These are phyloP conservation scores for Cutaneotrichosporon curvatum DNA, from an alignment of 1,284 basidiomycete species.

Conservation along the genomic window DNA sequence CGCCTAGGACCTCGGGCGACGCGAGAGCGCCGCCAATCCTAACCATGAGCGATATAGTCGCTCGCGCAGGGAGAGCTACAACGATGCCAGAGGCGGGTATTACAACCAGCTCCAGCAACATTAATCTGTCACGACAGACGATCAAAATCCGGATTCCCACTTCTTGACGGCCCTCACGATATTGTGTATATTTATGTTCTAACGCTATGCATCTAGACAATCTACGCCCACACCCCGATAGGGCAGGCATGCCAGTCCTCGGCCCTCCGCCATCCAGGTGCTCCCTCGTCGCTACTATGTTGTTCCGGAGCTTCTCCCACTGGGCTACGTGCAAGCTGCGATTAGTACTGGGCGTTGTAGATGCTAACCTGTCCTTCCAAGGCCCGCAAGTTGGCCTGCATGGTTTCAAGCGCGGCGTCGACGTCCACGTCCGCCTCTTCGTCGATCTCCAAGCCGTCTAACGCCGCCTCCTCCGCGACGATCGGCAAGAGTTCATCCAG, in stretches of 20 bases:
- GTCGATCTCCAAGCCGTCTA: constrained; percentile 14
- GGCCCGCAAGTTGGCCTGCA: constrained; percentile 13
- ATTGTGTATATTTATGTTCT: too few species aligned
- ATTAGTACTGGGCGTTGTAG: neutral
- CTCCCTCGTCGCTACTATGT: neutral
- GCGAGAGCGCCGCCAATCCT: too few species aligned
- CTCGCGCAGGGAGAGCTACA: too few species aligned
- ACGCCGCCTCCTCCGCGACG: constrained; percentile 2
- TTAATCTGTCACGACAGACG: too few species aligned
- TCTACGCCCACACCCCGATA: constrained; percentile 16
- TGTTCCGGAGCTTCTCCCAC: neutral
- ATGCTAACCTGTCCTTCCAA: constrained; percentile 9
- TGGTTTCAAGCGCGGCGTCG: constrained; percentile 7
- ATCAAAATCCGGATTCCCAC: too few species aligned
- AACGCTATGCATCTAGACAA: neutral
- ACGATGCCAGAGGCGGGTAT: too few species aligned
- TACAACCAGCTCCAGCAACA: too few species aligned
- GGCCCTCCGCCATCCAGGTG: constrained; percentile 6
- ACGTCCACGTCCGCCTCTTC: constrained; percentile 3
- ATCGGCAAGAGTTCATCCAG: constrained; percentile 5
- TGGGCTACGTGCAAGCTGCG: neutral
- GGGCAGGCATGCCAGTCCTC: constrained; percentile 13
- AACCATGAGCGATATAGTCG: too few species aligned
- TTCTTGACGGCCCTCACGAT: too few species aligned
- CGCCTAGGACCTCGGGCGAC: too few species aligned